Conservation (phyloP, 192 early-diverging fungal species). For the Linnemannia zychae region DNA sequence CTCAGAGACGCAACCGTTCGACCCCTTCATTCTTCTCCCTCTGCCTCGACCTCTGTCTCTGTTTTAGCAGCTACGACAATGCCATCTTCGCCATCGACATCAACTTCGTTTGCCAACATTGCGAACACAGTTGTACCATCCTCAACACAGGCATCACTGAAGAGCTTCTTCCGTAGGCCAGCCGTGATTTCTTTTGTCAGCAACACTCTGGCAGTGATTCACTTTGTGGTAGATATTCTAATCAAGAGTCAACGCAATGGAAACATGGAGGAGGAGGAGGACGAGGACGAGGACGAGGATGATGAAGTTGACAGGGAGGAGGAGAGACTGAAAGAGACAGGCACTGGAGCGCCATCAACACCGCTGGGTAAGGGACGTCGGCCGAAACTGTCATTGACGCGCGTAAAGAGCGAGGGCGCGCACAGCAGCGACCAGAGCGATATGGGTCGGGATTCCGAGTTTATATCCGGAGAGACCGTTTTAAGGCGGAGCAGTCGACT, state of each 20-base stretch:
- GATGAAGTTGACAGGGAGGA: slow-evolving; percentile 10
- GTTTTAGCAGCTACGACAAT: neutral
- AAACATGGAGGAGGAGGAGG: slow-evolving; percentile 41
- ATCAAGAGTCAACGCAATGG: slow-evolving; percentile 60
- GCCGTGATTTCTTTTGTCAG: slow-evolving; percentile 54
- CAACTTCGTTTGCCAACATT: slow-evolving; percentile 28
- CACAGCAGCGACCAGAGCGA: neutral
- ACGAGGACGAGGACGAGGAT: neutral
- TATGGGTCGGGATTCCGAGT: neutral
- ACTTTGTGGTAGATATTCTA: slow-evolving; percentile 58
- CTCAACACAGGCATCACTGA: slow-evolving; percentile 33
- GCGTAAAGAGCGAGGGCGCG: neutral
- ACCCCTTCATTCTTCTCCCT: slow-evolving; percentile 3
- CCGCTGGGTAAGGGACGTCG: neutral
- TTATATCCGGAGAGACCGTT: neutral
- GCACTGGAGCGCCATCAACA: neutral
- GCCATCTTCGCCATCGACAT: slow-evolving; percentile 2
- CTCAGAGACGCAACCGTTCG: slow-evolving; percentile 73
- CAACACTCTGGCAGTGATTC: slow-evolving; percentile 48
- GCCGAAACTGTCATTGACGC: neutral
- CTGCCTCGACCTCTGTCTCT: neutral
- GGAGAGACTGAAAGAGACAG: neutral
- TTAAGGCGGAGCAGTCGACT: slow-evolving; percentile 1
- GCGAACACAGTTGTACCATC: slow-evolving; percentile 50
- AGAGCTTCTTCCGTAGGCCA: slow-evolving; percentile 46